Base-by-base conservation (phyloP, 129 eudicot species). In the Tanacetum coccineum region DNA sequence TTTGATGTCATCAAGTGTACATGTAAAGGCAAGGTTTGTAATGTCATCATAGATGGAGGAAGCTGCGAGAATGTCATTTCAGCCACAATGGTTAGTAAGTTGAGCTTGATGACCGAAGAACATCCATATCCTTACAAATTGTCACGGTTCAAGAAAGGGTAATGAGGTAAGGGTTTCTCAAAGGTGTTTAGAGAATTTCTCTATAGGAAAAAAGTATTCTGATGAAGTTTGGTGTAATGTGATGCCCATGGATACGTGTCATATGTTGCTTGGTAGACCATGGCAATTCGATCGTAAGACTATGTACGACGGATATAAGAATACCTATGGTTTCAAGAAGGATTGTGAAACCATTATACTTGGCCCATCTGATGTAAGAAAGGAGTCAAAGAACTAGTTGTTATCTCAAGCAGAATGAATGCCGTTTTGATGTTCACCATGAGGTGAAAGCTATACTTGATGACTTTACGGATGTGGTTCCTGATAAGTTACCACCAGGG, bases 21-120 rank as follows among this genome's bases (percentile, higher is more conserved):
- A 3, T 53, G 59, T 53, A 25, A 53, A 53, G 59, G 59, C 6
- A 17, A 53, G 18, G 59, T 53, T 53, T 53, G 59, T 13, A 53
- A 17, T 53, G 59, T 53, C 22, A 53, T 53, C 18, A 53, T 53
- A 15, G 59, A 53, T 19, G 59, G 59, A 3, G 59, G 59, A 4
- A 53, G 59, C 25, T 19, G 26, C n/a, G 59, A 19, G 26, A 53
- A 53, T 53, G 59, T 53, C 17, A 10, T 53, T n/a, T 53, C 59
- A 4, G 10, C 59, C 0, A 53, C 59, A 6, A 15, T 53, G 59
- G 59, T 53, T 19, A 18, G 18, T 17, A 53, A 53, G 59, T 53
- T 53, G 25, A 11, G 26, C n/a, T n/a, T n/a, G 26, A 7, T 0
- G n/a, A 53, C 26, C 7, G 10, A 53, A 53, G 59, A 53, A 4